Evolutionary conservation across 78 protist species (phyloP), one percentile per base, ranked within the genome.

Genomic region (Dictyostelium brefeldianum): DNA sequence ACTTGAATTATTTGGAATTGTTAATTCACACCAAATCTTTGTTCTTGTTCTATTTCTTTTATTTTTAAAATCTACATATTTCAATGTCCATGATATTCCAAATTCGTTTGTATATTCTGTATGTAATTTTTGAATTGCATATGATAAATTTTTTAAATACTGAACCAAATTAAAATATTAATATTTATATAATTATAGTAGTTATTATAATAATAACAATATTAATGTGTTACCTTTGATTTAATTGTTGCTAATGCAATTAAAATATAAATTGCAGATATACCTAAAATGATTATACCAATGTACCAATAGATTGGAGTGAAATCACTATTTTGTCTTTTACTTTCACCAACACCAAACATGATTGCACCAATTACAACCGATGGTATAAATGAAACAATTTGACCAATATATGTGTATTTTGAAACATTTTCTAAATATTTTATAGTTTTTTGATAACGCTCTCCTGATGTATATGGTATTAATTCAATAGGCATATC

Each of bases 281-380:
- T 47, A 56, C 78, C 78, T 29, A 87, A 51, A 17, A 87, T 25
- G n/a, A 87, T n/a, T 9, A 87, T 87, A 59, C 93, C 93, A 5
- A 87, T 87, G 78, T 87, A 87, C 93, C 93, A 87, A 51, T 87
- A 87, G 36, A 87, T 87, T 70, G 93, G 93, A 50, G 93, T 87
- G 57, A n/a, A 85, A 14, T 51, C n/a, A 3, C 36, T 46, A 15
- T 22, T 36, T 7, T n/a, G 51, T 77, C 70, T 87, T 27, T 69
- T 84, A 43, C 65, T 9, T 77, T 87, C 80, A 20, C 93, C 93
- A 64, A 87, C 78, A 51, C 85, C 93, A 59, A 87, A 75, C 46
- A 65, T 43, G 25, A 87, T n/a, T 5, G 79, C 84, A n/a, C 93
- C 93, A 22, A 41, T 46, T 29, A 87, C 25, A 20, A 87, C n/a